Evolutionary conservation across 1,284 basidiomycete genomes (phyloP).

Genomic region (Ustilago cynodontis): DNA sequence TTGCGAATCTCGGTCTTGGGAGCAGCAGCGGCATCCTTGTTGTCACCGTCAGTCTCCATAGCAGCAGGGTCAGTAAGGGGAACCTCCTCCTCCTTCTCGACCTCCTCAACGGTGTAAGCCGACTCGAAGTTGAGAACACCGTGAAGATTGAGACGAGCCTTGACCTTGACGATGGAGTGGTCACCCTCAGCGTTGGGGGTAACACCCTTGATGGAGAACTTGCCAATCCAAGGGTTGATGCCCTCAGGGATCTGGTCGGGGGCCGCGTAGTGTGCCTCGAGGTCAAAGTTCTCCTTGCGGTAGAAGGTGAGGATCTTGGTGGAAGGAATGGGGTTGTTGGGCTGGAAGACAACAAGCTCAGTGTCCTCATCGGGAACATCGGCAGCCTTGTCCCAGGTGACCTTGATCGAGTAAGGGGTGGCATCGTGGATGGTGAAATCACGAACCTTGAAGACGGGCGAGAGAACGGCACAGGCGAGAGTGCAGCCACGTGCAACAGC

Average conservation of each 20-base stretch:
- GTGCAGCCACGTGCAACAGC: slow-evolving; percentile 67
- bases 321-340: slow-evolving; percentile 69
- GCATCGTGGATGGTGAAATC: slow-evolving; percentile 69
- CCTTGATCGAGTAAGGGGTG: slow-evolving; percentile 69
- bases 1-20: slow-evolving; percentile 68
- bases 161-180: slow-evolving; percentile 70
- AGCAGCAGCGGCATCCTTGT: slow-evolving; percentile 45
- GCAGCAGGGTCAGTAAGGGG: slow-evolving; percentile 61
- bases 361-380: slow-evolving; percentile 69
- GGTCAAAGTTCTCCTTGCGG: slow-evolving; percentile 69
- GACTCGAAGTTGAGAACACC: slow-evolving; percentile 68
- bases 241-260: slow-evolving; percentile 61
- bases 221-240: slow-evolving; percentile 67
- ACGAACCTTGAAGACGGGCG: slow-evolving; percentile 69
- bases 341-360: slow-evolving; percentile 68
- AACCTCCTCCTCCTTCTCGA: slow-evolving; percentile 69
- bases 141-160: slow-evolving; percentile 69
- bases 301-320: slow-evolving; percentile 70
- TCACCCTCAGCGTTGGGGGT: slow-evolving; percentile 67
- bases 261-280: slow-evolving; percentile 66
- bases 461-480: slow-evolving; percentile 69
- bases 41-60: slow-evolving; percentile 61
- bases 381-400: slow-evolving; percentile 68
- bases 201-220: slow-evolving; percentile 67
- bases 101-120: slow-evolving; percentile 69